Evolutionary conservation across 148 eudicot species (phyloP).

Genomic region (Rhododendron ferrugineum): DNA sequence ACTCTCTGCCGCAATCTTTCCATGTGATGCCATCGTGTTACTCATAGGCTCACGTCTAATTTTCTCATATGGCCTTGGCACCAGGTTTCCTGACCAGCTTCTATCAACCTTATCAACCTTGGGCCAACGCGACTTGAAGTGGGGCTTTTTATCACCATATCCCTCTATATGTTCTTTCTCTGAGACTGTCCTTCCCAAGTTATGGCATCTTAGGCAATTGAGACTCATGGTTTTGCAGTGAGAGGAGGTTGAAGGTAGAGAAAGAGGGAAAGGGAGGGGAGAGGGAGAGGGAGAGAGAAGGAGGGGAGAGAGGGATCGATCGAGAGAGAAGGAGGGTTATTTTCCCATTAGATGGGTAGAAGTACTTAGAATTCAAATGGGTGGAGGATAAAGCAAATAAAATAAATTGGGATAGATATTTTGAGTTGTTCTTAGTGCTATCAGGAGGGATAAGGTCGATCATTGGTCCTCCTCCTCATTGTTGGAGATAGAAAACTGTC

Average conservation of each 20-base stretch:
- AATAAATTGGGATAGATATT: not conserved
- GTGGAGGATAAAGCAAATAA: not conserved
- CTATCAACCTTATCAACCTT: not conserved
- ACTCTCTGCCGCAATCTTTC: not conserved
- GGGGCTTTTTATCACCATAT: not conserved
- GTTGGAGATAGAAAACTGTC: not conserved
- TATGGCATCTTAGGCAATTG: not conserved
- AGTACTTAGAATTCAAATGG: not conserved
- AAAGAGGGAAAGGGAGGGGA: not conserved
- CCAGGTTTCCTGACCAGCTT: slow-evolving; percentile 1
- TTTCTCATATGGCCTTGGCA: not conserved
- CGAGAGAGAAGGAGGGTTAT: not conserved
- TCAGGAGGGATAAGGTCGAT: not conserved
- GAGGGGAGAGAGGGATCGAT: no score
- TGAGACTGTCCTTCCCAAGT: not conserved
- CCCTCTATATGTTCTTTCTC: not conserved
- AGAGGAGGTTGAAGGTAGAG: not conserved
- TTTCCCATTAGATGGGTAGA: not conserved
- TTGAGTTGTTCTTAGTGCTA: not conserved
- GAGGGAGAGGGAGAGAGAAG: not conserved
- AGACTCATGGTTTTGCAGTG: not conserved
- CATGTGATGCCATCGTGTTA: not conserved
- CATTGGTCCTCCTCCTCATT: not conserved
- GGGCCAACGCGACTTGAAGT: not conserved
- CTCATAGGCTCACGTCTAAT: not conserved